These are phyloP conservation scores for Malus fusca DNA, from an alignment of 306 rosid genomes.

Conservation along the genomic window DNA sequence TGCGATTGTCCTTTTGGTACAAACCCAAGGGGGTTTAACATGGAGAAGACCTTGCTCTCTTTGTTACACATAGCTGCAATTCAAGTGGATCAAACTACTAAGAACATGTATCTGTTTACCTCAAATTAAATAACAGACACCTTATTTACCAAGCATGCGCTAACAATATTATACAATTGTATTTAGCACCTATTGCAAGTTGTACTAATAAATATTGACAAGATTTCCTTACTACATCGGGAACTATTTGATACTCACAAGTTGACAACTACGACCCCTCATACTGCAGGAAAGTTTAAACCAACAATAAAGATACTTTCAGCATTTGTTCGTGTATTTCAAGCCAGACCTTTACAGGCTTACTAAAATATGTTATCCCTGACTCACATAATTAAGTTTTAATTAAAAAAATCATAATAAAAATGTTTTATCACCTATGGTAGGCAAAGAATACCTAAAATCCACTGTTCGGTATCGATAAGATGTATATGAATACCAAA, in stretches of 20 bases:
- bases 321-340: not conserved
- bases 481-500: not conserved
- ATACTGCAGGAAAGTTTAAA: not conserved
- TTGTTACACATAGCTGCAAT: slow-evolving; percentile 86
- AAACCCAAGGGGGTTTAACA: slow-evolving; percentile 66
- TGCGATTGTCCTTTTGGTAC: slow-evolving; percentile 50
- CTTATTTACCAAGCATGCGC: not conserved
- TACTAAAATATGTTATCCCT: not conserved
- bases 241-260: not conserved
- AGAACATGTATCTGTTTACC: not conserved
- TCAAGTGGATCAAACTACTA: slow-evolving; percentile 17
- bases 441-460: not conserved
- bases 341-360: not conserved
- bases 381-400: not conserved
- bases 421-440: not conserved
- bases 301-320: not conserved
- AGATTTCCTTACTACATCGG: not conserved
- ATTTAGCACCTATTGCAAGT: not conserved
- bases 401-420: not conserved
- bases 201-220: not conserved
- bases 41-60: slow-evolving; percentile 67
- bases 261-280: not conserved
- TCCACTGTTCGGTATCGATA: not conserved
- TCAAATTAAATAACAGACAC: not conserved
- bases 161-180: not conserved